Percentiles rank a stretch among this genome's conserved stretches.
Conservation (phyloP, 768 basidiomycete species). For the Chalciporus pseudorubinellus region DNA sequence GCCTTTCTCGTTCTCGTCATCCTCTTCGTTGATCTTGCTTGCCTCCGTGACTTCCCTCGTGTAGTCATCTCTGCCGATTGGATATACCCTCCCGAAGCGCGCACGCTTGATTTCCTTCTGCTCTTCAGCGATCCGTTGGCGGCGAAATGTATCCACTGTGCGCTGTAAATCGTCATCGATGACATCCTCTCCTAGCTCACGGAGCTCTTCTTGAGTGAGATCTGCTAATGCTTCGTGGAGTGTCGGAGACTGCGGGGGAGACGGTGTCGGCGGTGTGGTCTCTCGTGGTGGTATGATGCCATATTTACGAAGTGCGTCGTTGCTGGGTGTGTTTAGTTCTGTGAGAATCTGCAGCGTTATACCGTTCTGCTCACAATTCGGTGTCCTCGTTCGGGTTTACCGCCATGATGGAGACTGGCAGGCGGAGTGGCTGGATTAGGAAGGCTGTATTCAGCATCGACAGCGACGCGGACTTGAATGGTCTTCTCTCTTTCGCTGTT, state of each 20-base stretch:
- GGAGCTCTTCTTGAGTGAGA: slow-evolving; percentile 59
- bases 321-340: slow-evolving; percentile 46
- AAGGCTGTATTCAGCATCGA: slow-evolving; percentile 29
- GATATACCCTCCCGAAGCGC: slow-evolving; percentile 81
- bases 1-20: slow-evolving; percentile 64
- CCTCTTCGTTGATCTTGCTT: slow-evolving; percentile 66
- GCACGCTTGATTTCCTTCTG: slow-evolving; percentile 54
- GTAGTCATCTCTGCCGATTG: slow-evolving; percentile 91
- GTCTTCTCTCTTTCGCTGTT: not conserved
- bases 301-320: slow-evolving; percentile 89
- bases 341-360: not conserved
- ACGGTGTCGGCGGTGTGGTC: slow-evolving; percentile 68
- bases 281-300: slow-evolving; percentile 84
- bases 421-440: slow-evolving; percentile 17
- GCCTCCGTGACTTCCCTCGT: slow-evolving; percentile 94
- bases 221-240: slow-evolving; percentile 67
- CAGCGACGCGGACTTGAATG: slow-evolving; percentile 29
- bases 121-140: slow-evolving; percentile 65
- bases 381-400: slow-evolving; percentile 90
- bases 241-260: slow-evolving; percentile 74
- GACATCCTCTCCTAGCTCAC: slow-evolving; percentile 69
- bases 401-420: slow-evolving; percentile 40
- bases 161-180: slow-evolving; percentile 75
- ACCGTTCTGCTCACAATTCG: slow-evolving; percentile 71
- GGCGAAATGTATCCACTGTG: slow-evolving; percentile 61